Evolutionary conservation across 2,329 filamentous ascomycete species (phyloP), one percentile per base, ranked within the genome.

Genomic region (Ceratocystis destructans): DNA sequence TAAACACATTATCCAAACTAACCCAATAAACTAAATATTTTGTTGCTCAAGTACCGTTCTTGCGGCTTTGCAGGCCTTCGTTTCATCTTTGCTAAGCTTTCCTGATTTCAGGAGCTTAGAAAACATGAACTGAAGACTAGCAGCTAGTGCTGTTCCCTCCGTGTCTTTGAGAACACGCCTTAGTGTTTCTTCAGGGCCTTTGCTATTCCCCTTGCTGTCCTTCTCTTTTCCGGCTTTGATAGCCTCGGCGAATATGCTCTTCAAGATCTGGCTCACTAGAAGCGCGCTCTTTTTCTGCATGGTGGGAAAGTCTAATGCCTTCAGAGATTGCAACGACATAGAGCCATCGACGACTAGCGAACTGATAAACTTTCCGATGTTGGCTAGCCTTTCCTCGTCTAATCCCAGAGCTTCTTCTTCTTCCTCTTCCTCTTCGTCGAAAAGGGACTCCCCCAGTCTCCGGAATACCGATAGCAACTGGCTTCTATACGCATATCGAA

Each of bases 401-500:
- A 78, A 75, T 12, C 75, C 74, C 66, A 79, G 75, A 57, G 77
- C 76, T 2, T 78, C 77, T 15, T 82, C 82, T 28, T 78, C 77
- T 28, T 78, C 77, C 8, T 83, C 82, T 1, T 84, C 82, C 5
- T 86, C 83, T 2, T 85, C 85, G 5, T 84, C 85, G 57, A 88
- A 87, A 45, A 88, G 82, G 1, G 82, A 83, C 75, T 96, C 92
- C n/a, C 91, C 93, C 75, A 96, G 83, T 45, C 85, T 82, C 71
- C 88, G 87, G 75, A 96, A 95, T 8, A 93, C 79, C 71, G 88
- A 90, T 86, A 92, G 96, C 0, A 97, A 78, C 6, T 87, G 84
- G 71, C 93, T 91, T 73, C 94, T 89, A 73, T 97, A 95, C 1
- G 89, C 87, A 77, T 93, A 93, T 69, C 85, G 84, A 70, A 95